A percentile compares a stretch with the other conserved stretches of the same genome.
Conservation (phyloP, 306 rosid species). For the Psophocarpus tetragonolobus region DNA sequence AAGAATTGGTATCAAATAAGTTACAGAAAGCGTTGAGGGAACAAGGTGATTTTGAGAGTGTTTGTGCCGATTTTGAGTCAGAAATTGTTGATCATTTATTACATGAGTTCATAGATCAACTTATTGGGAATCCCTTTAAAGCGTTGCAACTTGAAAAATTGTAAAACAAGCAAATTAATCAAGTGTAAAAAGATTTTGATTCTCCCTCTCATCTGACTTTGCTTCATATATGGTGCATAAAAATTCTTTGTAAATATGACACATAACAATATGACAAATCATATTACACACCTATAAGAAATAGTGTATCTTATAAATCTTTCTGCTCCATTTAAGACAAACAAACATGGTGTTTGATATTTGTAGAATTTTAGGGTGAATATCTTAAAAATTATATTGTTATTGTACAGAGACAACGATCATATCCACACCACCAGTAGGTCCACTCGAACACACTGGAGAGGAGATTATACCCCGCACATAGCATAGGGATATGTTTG, state of each 20-base stretch:
- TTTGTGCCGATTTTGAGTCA: slow-evolving; percentile 59
- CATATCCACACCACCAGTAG: too few species aligned
- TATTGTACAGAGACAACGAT: too few species aligned
- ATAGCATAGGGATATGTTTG: too few species aligned
- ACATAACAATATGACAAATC: too few species aligned
- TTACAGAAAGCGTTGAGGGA: slow-evolving; percentile 27
- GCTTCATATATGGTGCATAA: not conserved
- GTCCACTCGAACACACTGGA: too few species aligned
- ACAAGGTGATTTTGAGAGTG: slow-evolving; percentile 39
- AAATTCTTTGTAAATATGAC: not conserved
- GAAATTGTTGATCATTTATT: slow-evolving; percentile 56
- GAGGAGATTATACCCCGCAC: too few species aligned
- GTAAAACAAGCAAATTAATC: slow-evolving; percentile 32
- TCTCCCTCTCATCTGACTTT: not conserved
- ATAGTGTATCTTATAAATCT: not conserved
- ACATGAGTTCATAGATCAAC: slow-evolving; percentile 63
- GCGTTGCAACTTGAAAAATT: slow-evolving; percentile 32
- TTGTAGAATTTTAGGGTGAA: too few species aligned
- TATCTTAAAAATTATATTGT: too few species aligned
- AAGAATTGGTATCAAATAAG: slow-evolving; percentile 55
- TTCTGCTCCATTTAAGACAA: too few species aligned
- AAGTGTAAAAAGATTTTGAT: slow-evolving; percentile 26
- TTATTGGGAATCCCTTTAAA: slow-evolving; percentile 27
- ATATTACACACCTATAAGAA: too few species aligned
- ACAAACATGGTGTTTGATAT: too few species aligned